Evolutionary conservation across 169 alveolate genomes (phyloP).

Genomic region (Toxoplasma gondii): DNA sequence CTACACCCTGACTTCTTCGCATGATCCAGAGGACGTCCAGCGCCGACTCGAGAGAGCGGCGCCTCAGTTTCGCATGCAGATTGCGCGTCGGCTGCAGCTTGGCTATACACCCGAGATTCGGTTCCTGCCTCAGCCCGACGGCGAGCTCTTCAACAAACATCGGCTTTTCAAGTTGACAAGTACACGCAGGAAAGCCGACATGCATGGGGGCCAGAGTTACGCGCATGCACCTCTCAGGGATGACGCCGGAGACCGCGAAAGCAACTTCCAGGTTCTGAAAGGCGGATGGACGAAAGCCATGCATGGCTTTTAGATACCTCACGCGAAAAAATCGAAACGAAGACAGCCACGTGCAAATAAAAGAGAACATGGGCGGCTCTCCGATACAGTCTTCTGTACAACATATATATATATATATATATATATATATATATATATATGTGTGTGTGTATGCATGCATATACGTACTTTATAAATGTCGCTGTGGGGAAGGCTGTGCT

Average conservation of each 20-base stretch:
- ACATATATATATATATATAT: too few species aligned
- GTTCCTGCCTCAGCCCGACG: slow-evolving; percentile 40
- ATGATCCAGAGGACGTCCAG: slow-evolving; percentile 62
- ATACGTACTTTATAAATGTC: too few species aligned
- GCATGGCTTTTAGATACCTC: background rate
- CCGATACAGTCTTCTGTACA: too few species aligned
- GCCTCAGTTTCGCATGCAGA: slow-evolving; percentile 64
- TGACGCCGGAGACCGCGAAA: background rate
- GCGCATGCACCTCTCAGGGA: background rate
- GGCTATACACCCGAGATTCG: slow-evolving; percentile 68
- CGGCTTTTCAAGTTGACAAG: background rate
- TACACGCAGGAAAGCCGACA: background rate
- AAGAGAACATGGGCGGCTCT: too few species aligned
- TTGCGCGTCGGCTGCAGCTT: slow-evolving; percentile 67
- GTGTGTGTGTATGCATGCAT: too few species aligned
- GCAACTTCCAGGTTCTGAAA: background rate
- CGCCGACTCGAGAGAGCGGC: slow-evolving; percentile 64
- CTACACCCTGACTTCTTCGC: slow-evolving; percentile 59
- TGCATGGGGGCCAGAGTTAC: background rate
- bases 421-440: too few species aligned
- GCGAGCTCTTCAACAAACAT: slow-evolving; percentile 29
- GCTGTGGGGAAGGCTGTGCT: too few species aligned
- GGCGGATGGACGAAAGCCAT: background rate
- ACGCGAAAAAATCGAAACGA: too few species aligned
- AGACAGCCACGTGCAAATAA: too few species aligned